Base-by-base conservation (phyloP, 495 filamentous ascomycete genomes). In the Tuber indicum region DNA sequence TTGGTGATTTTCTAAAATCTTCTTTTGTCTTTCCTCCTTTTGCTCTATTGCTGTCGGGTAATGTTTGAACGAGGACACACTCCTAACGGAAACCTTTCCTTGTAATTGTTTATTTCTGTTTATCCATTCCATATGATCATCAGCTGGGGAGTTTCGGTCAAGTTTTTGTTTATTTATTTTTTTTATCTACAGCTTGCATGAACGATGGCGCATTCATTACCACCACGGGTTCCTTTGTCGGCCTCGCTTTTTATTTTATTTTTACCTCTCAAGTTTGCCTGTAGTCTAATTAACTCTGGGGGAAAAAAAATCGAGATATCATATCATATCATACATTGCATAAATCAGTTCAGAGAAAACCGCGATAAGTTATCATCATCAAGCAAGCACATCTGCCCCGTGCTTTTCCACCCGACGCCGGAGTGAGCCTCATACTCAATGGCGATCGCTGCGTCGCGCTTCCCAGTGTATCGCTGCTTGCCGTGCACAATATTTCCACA, bases 1-100 rank as follows among this genome's bases (percentile, higher is more conserved):
- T 74, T 80, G 74, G 77, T 80, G 79, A 72, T 74, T 71, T 62
- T 62, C 58, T 32, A n/a, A 16, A 62, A 32, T 17, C n/a, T 66
- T 19, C 12, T 62, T 32, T 16, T 36, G 0, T 66, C 26, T 66
- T 36, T 17, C 26, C 26, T 7, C 32, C 32, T 19, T 66, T 36
- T 5, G 17, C 26, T 17, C 3, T 66, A 66, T 66, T 66, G 9
- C 26, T 9, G 49, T 17, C 16, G 58, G 58, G 58, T 62, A 62
- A 62, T 62, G n/a, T 10, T 6, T 32, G 26, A 32, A 7, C 58
- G 58, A 32, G n/a, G 9, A 66, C 58, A 66, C 58, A 36, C 26
- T 66, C 58, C 58, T 66, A 26, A 66, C 58, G 58, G 58, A 66
- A 36, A 36, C 58, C 26, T 66, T 66, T 66, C 58, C 32, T 66